Conservation (phyloP, 1,284 basidiomycete genomes). For the Cryptococcus sp. region DNA sequence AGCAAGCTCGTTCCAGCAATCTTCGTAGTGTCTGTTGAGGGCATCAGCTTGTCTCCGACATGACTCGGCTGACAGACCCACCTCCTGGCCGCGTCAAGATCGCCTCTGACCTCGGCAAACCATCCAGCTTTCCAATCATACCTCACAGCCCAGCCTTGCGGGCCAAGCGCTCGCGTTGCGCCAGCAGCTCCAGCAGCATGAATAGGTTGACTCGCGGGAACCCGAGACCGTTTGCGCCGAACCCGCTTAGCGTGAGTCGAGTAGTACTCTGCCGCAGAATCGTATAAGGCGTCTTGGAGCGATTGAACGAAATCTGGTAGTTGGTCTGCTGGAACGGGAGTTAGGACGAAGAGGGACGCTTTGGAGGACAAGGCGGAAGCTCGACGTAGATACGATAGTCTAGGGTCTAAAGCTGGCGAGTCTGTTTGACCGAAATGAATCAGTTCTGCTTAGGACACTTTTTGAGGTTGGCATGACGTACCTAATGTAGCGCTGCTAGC, state of each 20-base stretch:
- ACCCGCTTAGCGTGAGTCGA: constrained; percentile 87
- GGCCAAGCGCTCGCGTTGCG: constrained; percentile 63
- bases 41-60: constrained; percentile 8
- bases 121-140: constrained; percentile 97
- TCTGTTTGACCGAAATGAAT: constrained; percentile 57
- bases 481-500: constrained; percentile 81
- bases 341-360: constrained; percentile 90
- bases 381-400: constrained; percentile 81
- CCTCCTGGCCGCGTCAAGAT: constrained; percentile 85
- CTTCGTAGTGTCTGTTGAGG: constrained; percentile 76
- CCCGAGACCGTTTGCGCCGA: constrained; percentile 79
- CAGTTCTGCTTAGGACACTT: background rate
- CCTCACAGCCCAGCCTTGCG: constrained; percentile 92
- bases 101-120: constrained; percentile 90
- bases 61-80: constrained; percentile 45
- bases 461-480: constrained; percentile 49
- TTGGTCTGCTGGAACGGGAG: constrained; percentile 79
- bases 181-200: constrained; percentile 52
- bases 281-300: constrained; percentile 82
- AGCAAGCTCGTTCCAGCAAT: constrained; percentile 76
- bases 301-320: constrained; percentile 79
- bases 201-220: constrained; percentile 58
- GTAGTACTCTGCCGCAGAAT: constrained; percentile 89
- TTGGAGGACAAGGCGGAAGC: constrained; percentile 86
- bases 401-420: constrained; percentile 75